Percentiles rank a stretch among this genome's conserved stretches.
Evolutionary conservation across 306 rosid species (phyloP).

Genomic region (Crataegus laevigata): DNA sequence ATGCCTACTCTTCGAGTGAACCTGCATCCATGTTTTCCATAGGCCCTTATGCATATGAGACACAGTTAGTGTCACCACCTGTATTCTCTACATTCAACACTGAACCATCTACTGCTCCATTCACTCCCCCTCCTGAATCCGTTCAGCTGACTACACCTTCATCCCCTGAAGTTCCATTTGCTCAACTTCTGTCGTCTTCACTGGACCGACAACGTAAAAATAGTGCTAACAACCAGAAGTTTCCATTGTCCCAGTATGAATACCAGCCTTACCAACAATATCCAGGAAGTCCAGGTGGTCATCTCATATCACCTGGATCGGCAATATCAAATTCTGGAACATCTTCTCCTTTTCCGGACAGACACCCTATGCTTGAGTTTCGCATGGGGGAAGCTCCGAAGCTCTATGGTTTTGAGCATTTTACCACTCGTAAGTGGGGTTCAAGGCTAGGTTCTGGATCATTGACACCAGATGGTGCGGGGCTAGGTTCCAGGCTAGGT

Average conservation of each 20-base stretch:
- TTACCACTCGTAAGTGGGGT: slow-evolving; percentile 66
- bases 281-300: slow-evolving; percentile 88
- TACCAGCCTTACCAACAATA: slow-evolving; percentile 81
- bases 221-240: slow-evolving; percentile 54
- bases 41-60: slow-evolving; percentile 96
- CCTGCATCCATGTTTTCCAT: slow-evolving; percentile 71
- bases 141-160: slow-evolving; percentile 91
- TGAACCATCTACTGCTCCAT: slow-evolving; percentile 91
- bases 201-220: slow-evolving; percentile 57
- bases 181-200: slow-evolving; percentile 82
- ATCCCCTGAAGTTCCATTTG: slow-evolving; percentile 98
- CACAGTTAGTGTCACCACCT: slow-evolving; percentile 94
- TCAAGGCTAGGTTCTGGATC: slow-evolving; percentile 90
- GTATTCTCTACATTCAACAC: slow-evolving; percentile 86
- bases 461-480: slow-evolving; percentile 70
- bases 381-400: slow-evolving; percentile 70
- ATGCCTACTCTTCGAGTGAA: slow-evolving; percentile 68
- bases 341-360: slow-evolving; percentile 84
- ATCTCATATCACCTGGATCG: slow-evolving; percentile 94
- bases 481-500: slow-evolving; percentile 74
- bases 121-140: slow-evolving; percentile 94
- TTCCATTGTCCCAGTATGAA: slow-evolving; percentile 62
- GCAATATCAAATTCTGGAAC: slow-evolving; percentile 88
- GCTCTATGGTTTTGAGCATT: slow-evolving; percentile 69
- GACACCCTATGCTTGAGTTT: slow-evolving; percentile 58